phyloP scores from a whole-genome alignment of 2,329 filamentous ascomycete genomes.

The Aureobasidium lini region DNA sequence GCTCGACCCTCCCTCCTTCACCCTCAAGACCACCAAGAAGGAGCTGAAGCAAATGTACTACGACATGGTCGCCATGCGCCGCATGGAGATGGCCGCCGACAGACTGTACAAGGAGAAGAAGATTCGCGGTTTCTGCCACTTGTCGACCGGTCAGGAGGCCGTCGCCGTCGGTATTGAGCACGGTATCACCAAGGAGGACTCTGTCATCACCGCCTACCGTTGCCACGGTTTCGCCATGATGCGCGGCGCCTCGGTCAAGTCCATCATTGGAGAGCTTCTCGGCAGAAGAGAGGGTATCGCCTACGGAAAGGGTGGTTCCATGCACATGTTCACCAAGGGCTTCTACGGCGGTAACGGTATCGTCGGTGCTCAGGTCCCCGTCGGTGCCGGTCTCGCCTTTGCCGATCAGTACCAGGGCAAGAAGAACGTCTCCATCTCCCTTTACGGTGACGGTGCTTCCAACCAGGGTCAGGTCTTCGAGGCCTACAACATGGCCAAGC shows the following conservation, averaged over 20 bases:
- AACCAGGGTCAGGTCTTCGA: slow-evolving; percentile 99
- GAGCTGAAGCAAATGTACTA: slow-evolving; percentile 98
- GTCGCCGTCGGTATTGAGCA: slow-evolving; percentile 96
- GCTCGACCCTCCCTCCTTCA: slow-evolving; percentile 91
- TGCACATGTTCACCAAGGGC: slow-evolving; percentile 99
- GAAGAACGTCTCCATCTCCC: slow-evolving; percentile 77
- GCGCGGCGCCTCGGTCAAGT: slow-evolving; percentile 83
- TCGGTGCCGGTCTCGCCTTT: slow-evolving; percentile 92
- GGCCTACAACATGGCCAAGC: slow-evolving; percentile 99
- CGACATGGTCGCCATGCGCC: slow-evolving; percentile 90
- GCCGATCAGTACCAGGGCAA: slow-evolving; percentile 88
- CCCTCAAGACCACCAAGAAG: slow-evolving; percentile 88
- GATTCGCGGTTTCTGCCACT: slow-evolving; percentile 98
- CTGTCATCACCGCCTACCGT: slow-evolving; percentile 95
- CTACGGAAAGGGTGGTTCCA: slow-evolving; percentile 97
- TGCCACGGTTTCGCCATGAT: slow-evolving; percentile 98
- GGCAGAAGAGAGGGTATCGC: slow-evolving; percentile 94
- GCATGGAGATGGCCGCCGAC: slow-evolving; percentile 99
- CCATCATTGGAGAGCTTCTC: slow-evolving; percentile 91
- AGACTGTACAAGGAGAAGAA: slow-evolving; percentile 99
- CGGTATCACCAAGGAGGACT: slow-evolving; percentile 83
- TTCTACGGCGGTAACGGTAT: slow-evolving; percentile 99
- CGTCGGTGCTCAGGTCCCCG: slow-evolving; percentile 94
- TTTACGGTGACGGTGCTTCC: slow-evolving; percentile 96
- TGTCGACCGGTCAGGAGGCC: slow-evolving; percentile 96